phyloP scores from a whole-genome alignment of 2,329 filamentous ascomycete genomes.

The Xylaria sp. region DNA sequence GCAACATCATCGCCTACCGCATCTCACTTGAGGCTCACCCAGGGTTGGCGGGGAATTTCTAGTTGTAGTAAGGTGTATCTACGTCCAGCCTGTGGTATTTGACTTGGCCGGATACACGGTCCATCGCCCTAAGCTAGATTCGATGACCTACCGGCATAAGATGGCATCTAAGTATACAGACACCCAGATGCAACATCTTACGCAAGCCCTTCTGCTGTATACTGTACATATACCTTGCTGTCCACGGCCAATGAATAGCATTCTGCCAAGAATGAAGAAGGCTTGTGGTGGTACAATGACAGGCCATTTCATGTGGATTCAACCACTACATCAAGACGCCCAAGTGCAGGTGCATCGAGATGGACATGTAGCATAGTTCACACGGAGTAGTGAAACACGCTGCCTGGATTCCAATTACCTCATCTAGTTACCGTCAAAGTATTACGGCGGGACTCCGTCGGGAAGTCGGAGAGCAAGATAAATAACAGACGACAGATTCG shows the following conservation, averaged over 20 bases:
- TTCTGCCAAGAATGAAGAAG: neutral
- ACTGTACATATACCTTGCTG: neutral
- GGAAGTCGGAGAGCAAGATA: neutral
- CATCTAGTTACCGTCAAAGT: neutral
- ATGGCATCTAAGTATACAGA: neutral
- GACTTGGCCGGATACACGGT: constrained; percentile 25
- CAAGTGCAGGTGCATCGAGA: neutral
- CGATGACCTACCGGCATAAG: neutral
- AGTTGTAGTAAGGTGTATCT: neutral
- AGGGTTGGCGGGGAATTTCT: neutral
- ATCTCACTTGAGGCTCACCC: neutral
- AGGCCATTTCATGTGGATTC: neutral
- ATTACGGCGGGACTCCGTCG: neutral
- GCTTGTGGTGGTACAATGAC: neutral
- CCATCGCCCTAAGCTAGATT: constrained; percentile 18
- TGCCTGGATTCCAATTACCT: neutral
- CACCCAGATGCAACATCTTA: neutral
- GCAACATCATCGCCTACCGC: constrained; percentile 13
- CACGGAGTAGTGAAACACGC: neutral
- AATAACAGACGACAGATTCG: neutral
- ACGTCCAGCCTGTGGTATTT: neutral
- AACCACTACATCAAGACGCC: neutral
- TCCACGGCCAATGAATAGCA: neutral
- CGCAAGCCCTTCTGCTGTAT: neutral
- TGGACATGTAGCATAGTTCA: neutral